phyloP scores from a whole-genome alignment of 2,329 filamentous ascomycete species.

The Sporothrix protearum region DNA sequence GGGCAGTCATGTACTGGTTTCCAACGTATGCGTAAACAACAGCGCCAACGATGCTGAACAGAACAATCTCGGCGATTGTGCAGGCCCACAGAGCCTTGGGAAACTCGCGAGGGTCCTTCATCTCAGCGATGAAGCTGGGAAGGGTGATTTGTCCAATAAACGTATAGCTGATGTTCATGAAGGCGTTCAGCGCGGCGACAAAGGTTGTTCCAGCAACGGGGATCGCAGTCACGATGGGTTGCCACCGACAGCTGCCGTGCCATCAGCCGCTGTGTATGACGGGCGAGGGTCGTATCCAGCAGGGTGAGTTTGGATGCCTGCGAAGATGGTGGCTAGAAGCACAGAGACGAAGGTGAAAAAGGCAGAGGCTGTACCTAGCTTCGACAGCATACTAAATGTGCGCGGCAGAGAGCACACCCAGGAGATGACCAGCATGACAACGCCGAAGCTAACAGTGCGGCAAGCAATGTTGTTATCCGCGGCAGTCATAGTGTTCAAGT shows the following conservation, averaged over 20 bases:
- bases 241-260: conserved; percentile 43
- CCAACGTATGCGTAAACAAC: conserved; percentile 86
- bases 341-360: conserved; percentile 89
- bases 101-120: conserved; percentile 77
- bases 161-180: conserved; percentile 93
- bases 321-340: conserved; percentile 76
- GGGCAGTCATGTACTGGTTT: conserved; percentile 81
- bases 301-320: conserved; percentile 71
- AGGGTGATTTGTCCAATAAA: conserved; percentile 95
- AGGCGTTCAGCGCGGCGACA: conserved; percentile 77
- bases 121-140: conserved; percentile 92
- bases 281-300: conserved; percentile 57
- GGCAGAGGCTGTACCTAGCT: conserved; percentile 74
- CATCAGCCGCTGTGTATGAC: conserved; percentile 36
- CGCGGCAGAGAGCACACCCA: conserved; percentile 78
- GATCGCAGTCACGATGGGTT: conserved; percentile 63
- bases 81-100: conserved; percentile 90
- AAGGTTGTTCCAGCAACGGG: conserved; percentile 72
- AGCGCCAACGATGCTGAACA: conserved; percentile 78
- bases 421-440: conserved; percentile 70
- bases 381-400: conserved; percentile 77
- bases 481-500: conserved; percentile 81
- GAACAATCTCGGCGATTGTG: conserved; percentile 79
- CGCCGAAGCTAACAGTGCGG: conserved; percentile 77
- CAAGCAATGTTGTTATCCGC: conserved; percentile 58